These are phyloP conservation scores for Neurospora cerealis DNA, from an alignment of 495 filamentous ascomycete genomes.

Conservation along the genomic window DNA sequence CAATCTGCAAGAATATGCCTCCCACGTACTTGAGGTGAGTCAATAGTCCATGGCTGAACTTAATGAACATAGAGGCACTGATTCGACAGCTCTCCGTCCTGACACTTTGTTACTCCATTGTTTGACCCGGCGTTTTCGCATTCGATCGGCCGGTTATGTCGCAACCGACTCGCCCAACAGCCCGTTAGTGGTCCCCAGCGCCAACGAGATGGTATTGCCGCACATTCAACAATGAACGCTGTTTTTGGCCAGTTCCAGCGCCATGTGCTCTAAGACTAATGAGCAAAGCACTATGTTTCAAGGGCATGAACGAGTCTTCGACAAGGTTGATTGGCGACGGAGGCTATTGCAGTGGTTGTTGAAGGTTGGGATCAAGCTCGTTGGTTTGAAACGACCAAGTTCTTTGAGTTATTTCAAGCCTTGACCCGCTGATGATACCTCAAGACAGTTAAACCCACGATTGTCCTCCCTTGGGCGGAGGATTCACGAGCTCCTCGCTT, in stretches of 20 bases:
- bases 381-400: no score
- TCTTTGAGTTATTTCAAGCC: no score
- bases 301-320: no score
- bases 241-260: background rate
- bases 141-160: background rate
- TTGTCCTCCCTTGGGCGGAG: no score
- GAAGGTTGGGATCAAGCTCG: no score
- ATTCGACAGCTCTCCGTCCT: background rate
- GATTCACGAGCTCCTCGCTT: no score
- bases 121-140: background rate
- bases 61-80: background rate
- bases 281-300: no score
- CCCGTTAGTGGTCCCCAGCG: background rate
- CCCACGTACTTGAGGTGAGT: background rate
- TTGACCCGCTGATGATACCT: no score
- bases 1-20: background rate
- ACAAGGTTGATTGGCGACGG: no score
- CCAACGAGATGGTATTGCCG: background rate
- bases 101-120: background rate
- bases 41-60: background rate
- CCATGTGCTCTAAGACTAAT: no score
- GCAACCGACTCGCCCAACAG: background rate
- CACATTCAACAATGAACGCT: background rate
- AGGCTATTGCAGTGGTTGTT: no score
- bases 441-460: no score